phyloP scores from a whole-genome alignment of 2,329 filamentous ascomycete species.

The Penicillium sp. region DNA sequence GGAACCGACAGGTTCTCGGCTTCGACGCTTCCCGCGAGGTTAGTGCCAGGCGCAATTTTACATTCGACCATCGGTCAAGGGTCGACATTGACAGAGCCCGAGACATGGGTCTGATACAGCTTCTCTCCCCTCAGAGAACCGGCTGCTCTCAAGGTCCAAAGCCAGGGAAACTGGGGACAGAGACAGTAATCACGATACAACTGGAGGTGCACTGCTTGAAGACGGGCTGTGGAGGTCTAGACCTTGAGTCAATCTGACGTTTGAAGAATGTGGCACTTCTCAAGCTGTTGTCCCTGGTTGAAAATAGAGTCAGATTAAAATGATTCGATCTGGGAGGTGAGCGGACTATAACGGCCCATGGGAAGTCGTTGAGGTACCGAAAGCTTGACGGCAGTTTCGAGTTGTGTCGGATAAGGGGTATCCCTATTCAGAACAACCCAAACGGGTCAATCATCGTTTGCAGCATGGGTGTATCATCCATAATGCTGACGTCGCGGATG shows the following conservation, averaged over 20 bases:
- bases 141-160: not conserved
- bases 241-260: slow-evolving; percentile 30
- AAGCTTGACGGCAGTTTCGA: slow-evolving; percentile 17
- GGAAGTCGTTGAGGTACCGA: slow-evolving; percentile 15
- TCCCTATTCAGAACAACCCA: not conserved
- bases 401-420: not conserved
- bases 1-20: slow-evolving; percentile 21
- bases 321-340: slow-evolving; percentile 12
- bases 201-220: not conserved
- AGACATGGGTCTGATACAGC: not conserved
- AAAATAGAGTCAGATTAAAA: not conserved
- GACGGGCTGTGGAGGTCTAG: slow-evolving; percentile 17
- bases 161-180: not conserved
- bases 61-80: not conserved
- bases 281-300: slow-evolving; percentile 20
- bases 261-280: slow-evolving; percentile 17
- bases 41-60: not conserved
- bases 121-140: not conserved
- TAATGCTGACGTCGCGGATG: slow-evolving; percentile 29
- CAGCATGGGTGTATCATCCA: not conserved
- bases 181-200: not conserved
- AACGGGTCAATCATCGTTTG: not conserved
- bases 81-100: not conserved
- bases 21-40: slow-evolving; percentile 4
- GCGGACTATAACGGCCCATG: slow-evolving; percentile 11